Evolutionary conservation across 2,329 filamentous ascomycete species (phyloP).

Genomic region (Lachnellula suecica): DNA sequence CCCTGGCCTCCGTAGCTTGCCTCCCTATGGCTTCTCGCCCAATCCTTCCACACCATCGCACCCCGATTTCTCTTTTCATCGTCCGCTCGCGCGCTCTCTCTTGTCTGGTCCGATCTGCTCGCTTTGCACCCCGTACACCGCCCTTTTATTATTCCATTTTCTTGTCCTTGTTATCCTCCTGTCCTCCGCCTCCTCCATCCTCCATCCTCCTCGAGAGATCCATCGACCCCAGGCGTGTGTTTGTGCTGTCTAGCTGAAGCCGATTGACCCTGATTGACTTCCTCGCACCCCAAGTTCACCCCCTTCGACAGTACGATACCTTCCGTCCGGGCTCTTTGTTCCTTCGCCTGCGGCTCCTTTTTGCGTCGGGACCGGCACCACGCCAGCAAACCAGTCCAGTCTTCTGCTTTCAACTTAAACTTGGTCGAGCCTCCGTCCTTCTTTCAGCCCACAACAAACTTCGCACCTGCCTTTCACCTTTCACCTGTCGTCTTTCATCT

Average conservation of each 20-base stretch:
- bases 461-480: conserved; percentile 15
- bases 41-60: conserved; percentile 17
- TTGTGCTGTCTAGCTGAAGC: not conserved
- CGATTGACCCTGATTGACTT: too few relatives aligned
- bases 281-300: too few relatives aligned
- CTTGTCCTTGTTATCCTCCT: conserved; percentile 14
- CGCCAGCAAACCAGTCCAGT: too few relatives aligned
- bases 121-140: conserved; percentile 16
- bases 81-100: conserved; percentile 12
- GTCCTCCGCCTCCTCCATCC: conserved; percentile 6
- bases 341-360: not conserved
- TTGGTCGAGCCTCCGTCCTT: not conserved
- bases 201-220: conserved; percentile 9
- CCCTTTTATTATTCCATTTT: conserved; percentile 21
- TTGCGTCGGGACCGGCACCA: too few relatives aligned
- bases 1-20: too few relatives aligned
- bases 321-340: not conserved
- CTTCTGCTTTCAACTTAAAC: conserved; percentile 1
- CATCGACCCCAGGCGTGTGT: conserved; percentile 7
- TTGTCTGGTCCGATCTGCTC: conserved; percentile 1
- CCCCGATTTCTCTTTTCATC: conserved; percentile 20
- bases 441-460: conserved; percentile 4
- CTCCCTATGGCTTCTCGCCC: conserved; percentile 2
- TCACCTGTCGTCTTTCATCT: conserved; percentile 8
- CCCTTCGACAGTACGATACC: not conserved